These are phyloP conservation scores for Boechera divaricarpa DNA, from an alignment of 345 rosid species.

Conservation along the genomic window DNA sequence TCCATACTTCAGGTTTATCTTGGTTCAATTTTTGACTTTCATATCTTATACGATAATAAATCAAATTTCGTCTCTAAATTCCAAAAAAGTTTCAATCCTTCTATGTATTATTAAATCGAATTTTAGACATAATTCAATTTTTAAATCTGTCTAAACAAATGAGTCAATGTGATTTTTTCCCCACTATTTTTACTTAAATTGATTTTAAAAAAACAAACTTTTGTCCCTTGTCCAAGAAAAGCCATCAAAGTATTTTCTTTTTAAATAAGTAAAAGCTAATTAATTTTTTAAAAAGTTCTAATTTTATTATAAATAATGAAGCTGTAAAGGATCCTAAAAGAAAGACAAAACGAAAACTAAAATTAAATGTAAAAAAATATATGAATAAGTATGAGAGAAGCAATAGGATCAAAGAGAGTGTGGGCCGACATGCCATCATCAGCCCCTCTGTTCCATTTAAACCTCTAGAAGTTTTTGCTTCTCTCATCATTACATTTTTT, in stretches of 20 bases:
- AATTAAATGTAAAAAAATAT: constrained; percentile 5
- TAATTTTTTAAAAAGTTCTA: background rate
- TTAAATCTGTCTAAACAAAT: background rate
- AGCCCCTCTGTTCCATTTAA: constrained; percentile 41
- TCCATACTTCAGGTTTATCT: background rate
- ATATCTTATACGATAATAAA: background rate
- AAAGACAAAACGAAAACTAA: constrained; percentile 34
- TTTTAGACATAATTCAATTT: background rate
- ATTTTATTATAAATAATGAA: constrained; percentile 14
- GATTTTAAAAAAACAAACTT: background rate
- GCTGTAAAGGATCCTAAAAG: constrained; percentile 28
- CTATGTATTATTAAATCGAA: background rate
- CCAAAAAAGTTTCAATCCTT: background rate
- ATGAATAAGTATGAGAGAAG: constrained; percentile 45
- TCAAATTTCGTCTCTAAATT: background rate
- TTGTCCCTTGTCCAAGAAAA: constrained; percentile 26
- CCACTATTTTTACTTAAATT: background rate
- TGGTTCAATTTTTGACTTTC: background rate
- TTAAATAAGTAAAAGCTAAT: constrained; percentile 8
- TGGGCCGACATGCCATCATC: constrained; percentile 51
- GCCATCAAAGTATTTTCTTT: background rate
- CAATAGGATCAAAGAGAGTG: constrained; percentile 45
- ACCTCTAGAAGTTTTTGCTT: constrained; percentile 43
- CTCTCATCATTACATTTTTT: constrained; percentile 41
- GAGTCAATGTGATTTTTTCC: background rate